A percentile compares a stretch with the other conserved stretches of the same genome.
Conservation (phyloP, 176 grass and related monocot species). For the Raddia guianensis region DNA sequence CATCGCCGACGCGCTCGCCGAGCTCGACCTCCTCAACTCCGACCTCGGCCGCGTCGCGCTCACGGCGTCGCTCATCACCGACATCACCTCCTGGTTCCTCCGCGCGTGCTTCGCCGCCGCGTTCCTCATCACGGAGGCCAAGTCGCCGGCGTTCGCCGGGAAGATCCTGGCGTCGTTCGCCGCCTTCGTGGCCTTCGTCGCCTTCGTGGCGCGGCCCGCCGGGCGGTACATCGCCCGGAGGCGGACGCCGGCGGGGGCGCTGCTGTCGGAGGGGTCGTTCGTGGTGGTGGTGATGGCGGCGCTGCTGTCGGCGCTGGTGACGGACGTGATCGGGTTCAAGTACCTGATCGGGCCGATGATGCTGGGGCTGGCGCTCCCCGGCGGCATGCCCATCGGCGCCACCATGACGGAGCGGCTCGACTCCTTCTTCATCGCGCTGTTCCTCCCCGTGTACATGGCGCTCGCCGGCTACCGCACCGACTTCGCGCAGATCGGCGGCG, state of each 20-base stretch:
- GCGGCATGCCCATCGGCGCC: constrained; percentile 77
- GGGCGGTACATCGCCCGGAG: constrained; percentile 36
- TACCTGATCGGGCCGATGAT: constrained; percentile 70
- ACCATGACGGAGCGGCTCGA: constrained; percentile 81
- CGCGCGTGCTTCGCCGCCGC: constrained; percentile 23
- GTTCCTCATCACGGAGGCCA: constrained; percentile 31
- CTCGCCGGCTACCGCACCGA: constrained; percentile 75
- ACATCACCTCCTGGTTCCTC: constrained; percentile 64
- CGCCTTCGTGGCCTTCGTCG: constrained; percentile 44
- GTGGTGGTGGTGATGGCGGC: constrained; percentile 53
- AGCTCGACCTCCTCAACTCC: constrained; percentile 83
- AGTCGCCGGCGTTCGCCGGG: constrained; percentile 15
- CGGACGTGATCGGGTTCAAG: constrained; percentile 69
- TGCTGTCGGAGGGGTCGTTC: constrained; percentile 59
- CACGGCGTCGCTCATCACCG: constrained; percentile 69
- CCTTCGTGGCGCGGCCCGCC: constrained; percentile 46
- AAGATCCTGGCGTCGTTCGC: constrained; percentile 47
- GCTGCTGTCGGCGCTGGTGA: constrained; percentile 59
- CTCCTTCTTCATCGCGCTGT: constrained; percentile 69
- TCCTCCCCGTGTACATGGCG: constrained; percentile 67
- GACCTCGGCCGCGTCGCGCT: constrained; percentile 85
- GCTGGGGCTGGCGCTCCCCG: constrained; percentile 65
- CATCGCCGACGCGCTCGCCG: constrained; percentile 58
- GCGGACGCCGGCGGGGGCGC: constrained; percentile 46
- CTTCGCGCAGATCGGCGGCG: constrained; percentile 43